Conservation (phyloP, 208 protist species). For the Acanthamoeba sp. region DNA sequence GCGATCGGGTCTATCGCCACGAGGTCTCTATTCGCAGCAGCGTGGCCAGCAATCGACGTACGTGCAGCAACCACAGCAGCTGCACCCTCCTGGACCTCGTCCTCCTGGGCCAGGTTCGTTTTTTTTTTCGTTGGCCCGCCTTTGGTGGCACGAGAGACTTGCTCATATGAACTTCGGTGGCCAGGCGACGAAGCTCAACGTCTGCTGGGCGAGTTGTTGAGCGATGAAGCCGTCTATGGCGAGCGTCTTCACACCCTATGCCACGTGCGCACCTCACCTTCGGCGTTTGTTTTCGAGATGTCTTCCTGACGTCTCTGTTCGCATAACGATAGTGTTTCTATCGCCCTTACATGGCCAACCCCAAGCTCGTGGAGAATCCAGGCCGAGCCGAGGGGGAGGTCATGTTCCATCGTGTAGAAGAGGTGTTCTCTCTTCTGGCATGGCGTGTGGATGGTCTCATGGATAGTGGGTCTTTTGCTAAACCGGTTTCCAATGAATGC, state of each 20-base stretch:
- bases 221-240: conserved; percentile 1
- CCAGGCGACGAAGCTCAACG: neutral
- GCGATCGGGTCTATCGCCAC: neutral
- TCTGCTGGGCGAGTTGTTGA: neutral
- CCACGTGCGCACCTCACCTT: neutral
- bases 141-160: neutral
- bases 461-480: neutral
- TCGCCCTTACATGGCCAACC: neutral
- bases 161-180: neutral
- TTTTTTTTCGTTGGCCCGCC: too few species aligned
- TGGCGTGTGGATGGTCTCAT: neutral
- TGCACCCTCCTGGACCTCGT: too few species aligned
- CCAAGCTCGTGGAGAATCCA: neutral
- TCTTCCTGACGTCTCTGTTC: neutral
- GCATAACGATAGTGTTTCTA: neutral
- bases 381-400: neutral
- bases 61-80: neutral
- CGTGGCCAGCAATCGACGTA: neutral
- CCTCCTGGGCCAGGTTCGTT: too few species aligned
- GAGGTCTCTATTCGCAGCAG: neutral
- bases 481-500: neutral
- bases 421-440: neutral
- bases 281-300: neutral
- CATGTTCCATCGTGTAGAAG: conserved; percentile 34
- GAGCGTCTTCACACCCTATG: neutral